Base-by-base conservation (phyloP, 169 alveolate species). In the Fabrea salina region DNA sequence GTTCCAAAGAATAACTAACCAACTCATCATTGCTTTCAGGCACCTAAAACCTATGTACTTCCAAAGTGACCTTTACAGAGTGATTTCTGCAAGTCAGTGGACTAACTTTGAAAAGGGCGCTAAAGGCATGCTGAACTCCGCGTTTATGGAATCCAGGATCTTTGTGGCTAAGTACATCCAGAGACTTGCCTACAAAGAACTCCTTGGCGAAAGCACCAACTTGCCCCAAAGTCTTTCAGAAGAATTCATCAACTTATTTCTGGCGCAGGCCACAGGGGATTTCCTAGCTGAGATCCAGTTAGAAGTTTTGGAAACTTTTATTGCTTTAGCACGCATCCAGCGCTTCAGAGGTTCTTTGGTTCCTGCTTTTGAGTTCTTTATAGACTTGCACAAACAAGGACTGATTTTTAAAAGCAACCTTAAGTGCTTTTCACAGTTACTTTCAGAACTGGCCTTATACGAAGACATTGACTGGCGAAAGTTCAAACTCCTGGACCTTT, bases 1-100 rank as follows among this genome's bases (percentile, higher is more conserved):
- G 67, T 70, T 70, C 68, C 66, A 70, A 49, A 37, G 35, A 8
- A 47, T 30, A 27, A 50, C 49, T 19, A 70, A 70, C 32, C 22
- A 19, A 35, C 39, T 70, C 37, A 35, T 50, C 39, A 22, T 70
- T 2, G 66, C 66, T 6, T 70, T 22, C 5, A 25, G 79, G 30
- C 25, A 40, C 4, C 13, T 50, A 41, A 47, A 70, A 50, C 41
- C 25, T 22, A 19, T 25, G 67, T 70, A 70, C 32, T 70, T 47
- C 49, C 79, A 59, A 25, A 70, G 49, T 70, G 79, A 70, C 32
- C 30, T 70, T 27, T 70, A 70, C 7, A 70, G 79, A 47, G 49
- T 50, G 5, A 47, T 70, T n/a, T 37, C 19, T 30, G 66, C 68
- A 22, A 43, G 32, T n/a, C 67, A 47, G 19, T 70, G 79, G 66